These are phyloP conservation scores for Tripterygium wilfordii DNA, from an alignment of 177 flowering plant genomes.

Conservation along the genomic window DNA sequence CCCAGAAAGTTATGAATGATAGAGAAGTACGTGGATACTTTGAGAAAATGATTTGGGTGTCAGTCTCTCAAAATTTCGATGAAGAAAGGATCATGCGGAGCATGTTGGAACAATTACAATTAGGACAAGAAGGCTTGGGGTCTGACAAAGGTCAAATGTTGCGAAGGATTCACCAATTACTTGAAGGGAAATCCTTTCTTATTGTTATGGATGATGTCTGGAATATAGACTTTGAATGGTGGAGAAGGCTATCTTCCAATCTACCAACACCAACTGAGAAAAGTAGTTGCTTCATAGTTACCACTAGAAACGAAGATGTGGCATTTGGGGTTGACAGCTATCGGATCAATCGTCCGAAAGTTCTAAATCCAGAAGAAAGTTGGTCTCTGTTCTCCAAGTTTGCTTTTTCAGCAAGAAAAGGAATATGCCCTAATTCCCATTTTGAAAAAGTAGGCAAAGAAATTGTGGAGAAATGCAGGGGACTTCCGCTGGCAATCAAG, in stretches of 20 bases:
- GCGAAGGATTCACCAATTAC: not conserved
- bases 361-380: slow-evolving; percentile 10
- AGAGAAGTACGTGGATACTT: not conserved
- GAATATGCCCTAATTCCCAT: not conserved
- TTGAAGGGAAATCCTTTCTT: slow-evolving; percentile 3
- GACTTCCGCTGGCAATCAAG: slow-evolving; percentile 26
- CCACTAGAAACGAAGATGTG: slow-evolving; percentile 15
- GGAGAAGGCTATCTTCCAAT: slow-evolving; percentile 1
- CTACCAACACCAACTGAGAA: not conserved
- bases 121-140: not conserved
- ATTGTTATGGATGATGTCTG: slow-evolving; percentile 22
- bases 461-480: slow-evolving; percentile 16
- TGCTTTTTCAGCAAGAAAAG: slow-evolving; percentile 3
- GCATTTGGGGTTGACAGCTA: slow-evolving; percentile 3
- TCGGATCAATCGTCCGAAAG: slow-evolving; percentile 6
- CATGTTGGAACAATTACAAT: slow-evolving; percentile 14
- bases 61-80: slow-evolving; percentile 8
- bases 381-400: slow-evolving; percentile 14
- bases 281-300: slow-evolving; percentile 11
- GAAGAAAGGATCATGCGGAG: slow-evolving; percentile 4
- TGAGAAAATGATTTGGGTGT: slow-evolving; percentile 13
- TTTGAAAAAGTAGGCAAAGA: slow-evolving; percentile 2
- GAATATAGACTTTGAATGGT: slow-evolving; percentile 8
- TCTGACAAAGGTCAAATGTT: not conserved
- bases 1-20: slow-evolving; percentile 9